Conservation (phyloP, 1,139 yeast genomes). For the Suhomyces kunorum region DNA sequence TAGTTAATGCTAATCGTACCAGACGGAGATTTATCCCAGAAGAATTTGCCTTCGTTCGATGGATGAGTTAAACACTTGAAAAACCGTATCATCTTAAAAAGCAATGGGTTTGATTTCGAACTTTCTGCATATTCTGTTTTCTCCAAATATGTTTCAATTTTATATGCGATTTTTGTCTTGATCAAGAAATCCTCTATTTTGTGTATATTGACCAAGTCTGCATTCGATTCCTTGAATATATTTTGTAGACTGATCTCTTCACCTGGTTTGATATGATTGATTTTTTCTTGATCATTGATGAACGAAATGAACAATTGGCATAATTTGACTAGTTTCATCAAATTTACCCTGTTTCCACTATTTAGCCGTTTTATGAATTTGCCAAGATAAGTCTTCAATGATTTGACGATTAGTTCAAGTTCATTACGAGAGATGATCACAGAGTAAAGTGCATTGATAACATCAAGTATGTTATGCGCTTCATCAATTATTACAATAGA, state of each 20-base stretch:
- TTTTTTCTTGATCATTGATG: constrained; percentile 29
- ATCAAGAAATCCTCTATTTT: constrained; percentile 65
- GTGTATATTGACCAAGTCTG: constrained; percentile 71
- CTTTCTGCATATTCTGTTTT: no score
- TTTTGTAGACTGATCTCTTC: constrained; percentile 51
- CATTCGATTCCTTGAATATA: constrained; percentile 57
- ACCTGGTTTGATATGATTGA: constrained; percentile 50
- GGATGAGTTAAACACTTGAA: constrained; percentile 71
- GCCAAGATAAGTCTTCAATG: constrained; percentile 54
- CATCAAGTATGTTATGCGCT: constrained; percentile 86
- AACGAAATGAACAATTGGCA: constrained; percentile 54
- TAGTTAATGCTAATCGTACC: constrained; percentile 53
- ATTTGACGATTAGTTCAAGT: constrained; percentile 42
- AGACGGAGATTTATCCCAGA: constrained; percentile 49
- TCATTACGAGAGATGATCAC: constrained; percentile 55
- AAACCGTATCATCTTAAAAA: constrained; percentile 68
- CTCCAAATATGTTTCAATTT: constrained; percentile 71
- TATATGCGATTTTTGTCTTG: constrained; percentile 77
- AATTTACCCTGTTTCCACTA: constrained; percentile 71
- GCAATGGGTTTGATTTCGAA: constrained; percentile 61
- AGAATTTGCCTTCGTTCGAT: constrained; percentile 76
- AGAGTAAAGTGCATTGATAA: constrained; percentile 71
- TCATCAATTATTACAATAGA: constrained; percentile 84
- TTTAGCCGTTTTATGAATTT: constrained; percentile 66
- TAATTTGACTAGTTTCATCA: constrained; percentile 63